phyloP scores from a whole-genome alignment of 2,329 filamentous ascomycete genomes.

The Hypocrella siamensis region DNA sequence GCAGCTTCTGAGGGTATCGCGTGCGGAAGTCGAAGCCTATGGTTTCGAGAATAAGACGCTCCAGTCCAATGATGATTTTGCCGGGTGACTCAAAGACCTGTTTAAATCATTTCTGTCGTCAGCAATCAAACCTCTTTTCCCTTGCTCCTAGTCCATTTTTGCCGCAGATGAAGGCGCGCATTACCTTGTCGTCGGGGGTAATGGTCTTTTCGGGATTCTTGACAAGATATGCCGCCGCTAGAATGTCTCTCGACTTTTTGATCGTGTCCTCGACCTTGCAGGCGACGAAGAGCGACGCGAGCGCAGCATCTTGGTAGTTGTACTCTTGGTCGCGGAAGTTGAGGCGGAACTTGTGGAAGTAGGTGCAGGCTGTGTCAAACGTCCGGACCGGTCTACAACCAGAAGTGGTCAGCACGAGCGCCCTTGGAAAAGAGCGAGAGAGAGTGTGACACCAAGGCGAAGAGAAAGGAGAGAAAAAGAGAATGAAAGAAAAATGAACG shows the following conservation, averaged over 20 bases:
- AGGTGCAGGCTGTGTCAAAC: conserved; percentile 79
- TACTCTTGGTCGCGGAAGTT: conserved; percentile 76
- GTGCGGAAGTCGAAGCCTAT: conserved; percentile 89
- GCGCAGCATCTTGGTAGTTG: conserved; percentile 70
- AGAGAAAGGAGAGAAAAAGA: neutral
- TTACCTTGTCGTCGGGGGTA: conserved; percentile 68
- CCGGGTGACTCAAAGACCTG: conserved; percentile 68
- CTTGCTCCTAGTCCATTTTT: neutral
- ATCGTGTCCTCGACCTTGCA: conserved; percentile 97
- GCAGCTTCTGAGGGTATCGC: conserved; percentile 69
- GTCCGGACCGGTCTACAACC: conserved; percentile 62
- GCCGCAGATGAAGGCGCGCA: neutral
- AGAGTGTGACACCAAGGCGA: neutral
- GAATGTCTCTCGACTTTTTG: conserved; percentile 88
- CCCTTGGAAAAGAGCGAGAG: neutral
- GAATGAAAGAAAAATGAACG: conserved; percentile 11
- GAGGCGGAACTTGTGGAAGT: conserved; percentile 88
- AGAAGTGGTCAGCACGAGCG: neutral
- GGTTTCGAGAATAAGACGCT: conserved; percentile 83
- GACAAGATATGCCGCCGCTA: conserved; percentile 79
- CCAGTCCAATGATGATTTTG: conserved; percentile 73
- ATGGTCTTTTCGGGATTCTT: conserved; percentile 53
- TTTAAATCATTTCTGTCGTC: too few relatives aligned
- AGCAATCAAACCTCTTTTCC: too few relatives aligned
- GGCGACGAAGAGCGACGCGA: conserved; percentile 77